phyloP scores from a whole-genome alignment of 2,329 filamentous ascomycete species.

The Sporothrix pseudoabietina region DNA sequence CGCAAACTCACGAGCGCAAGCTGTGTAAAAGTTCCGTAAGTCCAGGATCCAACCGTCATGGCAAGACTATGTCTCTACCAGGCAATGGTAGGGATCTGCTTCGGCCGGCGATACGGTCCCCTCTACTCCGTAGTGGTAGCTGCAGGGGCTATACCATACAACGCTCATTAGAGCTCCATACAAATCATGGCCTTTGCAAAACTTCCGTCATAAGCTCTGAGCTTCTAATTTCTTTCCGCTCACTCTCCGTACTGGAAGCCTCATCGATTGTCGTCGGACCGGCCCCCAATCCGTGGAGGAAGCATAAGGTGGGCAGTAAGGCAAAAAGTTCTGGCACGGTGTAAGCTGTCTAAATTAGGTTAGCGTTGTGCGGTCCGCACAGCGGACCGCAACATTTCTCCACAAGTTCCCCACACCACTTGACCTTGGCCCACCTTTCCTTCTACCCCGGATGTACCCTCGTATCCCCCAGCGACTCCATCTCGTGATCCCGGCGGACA shows the following conservation, averaged over 20 bases:
- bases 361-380: neutral
- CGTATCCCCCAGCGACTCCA: neutral
- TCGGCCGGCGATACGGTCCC: neutral
- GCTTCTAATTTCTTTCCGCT: too few relatives aligned
- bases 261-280: neutral
- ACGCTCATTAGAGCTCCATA: neutral
- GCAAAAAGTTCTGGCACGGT: neutral
- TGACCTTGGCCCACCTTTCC: neutral
- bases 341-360: neutral
- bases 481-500: neutral
- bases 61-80: neutral
- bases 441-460: neutral
- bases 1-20: neutral
- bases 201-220: neutral
- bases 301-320: neutral
- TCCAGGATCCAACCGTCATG: neutral
- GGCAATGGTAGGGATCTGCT: neutral
- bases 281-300: neutral
- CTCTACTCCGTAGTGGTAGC: neutral
- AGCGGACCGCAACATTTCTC: neutral
- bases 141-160: neutral
- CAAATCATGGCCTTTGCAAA: neutral
- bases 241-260: neutral
- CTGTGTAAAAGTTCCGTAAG: neutral
- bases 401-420: neutral